Percentiles rank a stretch among this genome's conserved stretches.
Evolutionary conservation across 148 eudicot genomes (phyloP).

Genomic region (Cornus kousa): DNA sequence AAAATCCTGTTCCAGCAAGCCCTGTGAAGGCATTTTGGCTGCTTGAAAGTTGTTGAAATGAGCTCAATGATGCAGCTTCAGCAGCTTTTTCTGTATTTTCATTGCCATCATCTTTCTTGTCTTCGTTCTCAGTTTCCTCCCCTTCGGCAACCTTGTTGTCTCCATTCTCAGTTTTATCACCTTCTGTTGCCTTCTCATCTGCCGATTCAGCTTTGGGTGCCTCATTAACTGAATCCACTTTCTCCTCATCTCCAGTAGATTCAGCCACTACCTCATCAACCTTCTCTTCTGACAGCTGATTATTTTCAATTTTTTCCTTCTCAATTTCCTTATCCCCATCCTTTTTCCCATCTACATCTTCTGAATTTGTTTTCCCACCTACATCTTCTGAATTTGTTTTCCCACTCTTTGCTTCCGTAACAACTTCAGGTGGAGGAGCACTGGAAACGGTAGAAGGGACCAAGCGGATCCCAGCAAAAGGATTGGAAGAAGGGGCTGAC

Average conservation of each 20-base stretch:
- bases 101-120: slow-evolving; percentile 32
- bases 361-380: slow-evolving; percentile 36
- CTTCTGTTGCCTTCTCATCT: slow-evolving; percentile 27
- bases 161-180: slow-evolving; percentile 25
- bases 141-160: slow-evolving; percentile 25
- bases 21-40: slow-evolving; percentile 93
- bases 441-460: slow-evolving; percentile 42
- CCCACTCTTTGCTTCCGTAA: slow-evolving; percentile 29
- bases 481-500: slow-evolving; percentile 65
- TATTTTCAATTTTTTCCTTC: slow-evolving; percentile 18
- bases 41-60: slow-evolving; percentile 89
- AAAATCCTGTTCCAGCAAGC: slow-evolving; percentile 77
- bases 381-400: slow-evolving; percentile 26
- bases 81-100: slow-evolving; percentile 28
- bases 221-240: slow-evolving; percentile 23
- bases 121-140: slow-evolving; percentile 18
- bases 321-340: slow-evolving; percentile 31
- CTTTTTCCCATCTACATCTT: slow-evolving; percentile 30
- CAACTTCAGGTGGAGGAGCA: slow-evolving; percentile 26
- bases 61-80: slow-evolving; percentile 50
- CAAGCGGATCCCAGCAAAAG: slow-evolving; percentile 80
- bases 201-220: slow-evolving; percentile 22
- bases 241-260: slow-evolving; percentile 27
- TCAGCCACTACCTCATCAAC: slow-evolving; percentile 24
- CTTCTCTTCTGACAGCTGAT: slow-evolving; percentile 29